Conservation (phyloP, 2,329 filamentous ascomycete species). For the Fonsecaea erecta region DNA sequence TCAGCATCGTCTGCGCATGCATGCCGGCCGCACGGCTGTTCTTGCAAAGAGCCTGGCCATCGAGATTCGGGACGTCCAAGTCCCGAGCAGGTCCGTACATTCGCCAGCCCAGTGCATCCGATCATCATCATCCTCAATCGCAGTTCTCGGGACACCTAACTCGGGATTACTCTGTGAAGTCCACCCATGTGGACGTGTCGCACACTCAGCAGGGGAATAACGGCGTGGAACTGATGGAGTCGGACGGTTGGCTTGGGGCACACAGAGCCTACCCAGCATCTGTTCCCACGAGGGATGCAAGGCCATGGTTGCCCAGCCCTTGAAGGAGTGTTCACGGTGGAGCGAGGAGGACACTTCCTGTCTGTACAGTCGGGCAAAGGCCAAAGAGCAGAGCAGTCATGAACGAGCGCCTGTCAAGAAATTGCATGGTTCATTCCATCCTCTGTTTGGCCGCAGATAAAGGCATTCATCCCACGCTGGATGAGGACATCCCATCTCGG, state of each 20-base stretch:
- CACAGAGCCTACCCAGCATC: too few relatives aligned
- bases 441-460: too few relatives aligned
- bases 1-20: conserved; percentile 52
- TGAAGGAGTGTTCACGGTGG: too few relatives aligned
- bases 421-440: not conserved
- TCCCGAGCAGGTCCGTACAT: not conserved
- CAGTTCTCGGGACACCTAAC: not conserved
- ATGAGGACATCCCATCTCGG: not conserved
- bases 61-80: not conserved
- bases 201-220: not conserved
- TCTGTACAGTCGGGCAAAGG: too few relatives aligned
- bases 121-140: not conserved
- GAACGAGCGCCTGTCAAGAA: too few relatives aligned
- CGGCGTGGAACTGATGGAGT: not conserved
- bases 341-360: too few relatives aligned
- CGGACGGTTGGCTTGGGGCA: not conserved
- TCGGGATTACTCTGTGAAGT: not conserved
- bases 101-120: not conserved
- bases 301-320: too few relatives aligned
- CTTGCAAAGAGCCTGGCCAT: not conserved
- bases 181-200: not conserved
- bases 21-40: conserved; percentile 41
- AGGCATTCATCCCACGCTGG: not conserved
- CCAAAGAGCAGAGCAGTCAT: too few relatives aligned
- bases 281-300: too few relatives aligned